These are phyloP conservation scores for Cryptococcus sp. DNA, from an alignment of 1,284 basidiomycete species.

Conservation along the genomic window DNA sequence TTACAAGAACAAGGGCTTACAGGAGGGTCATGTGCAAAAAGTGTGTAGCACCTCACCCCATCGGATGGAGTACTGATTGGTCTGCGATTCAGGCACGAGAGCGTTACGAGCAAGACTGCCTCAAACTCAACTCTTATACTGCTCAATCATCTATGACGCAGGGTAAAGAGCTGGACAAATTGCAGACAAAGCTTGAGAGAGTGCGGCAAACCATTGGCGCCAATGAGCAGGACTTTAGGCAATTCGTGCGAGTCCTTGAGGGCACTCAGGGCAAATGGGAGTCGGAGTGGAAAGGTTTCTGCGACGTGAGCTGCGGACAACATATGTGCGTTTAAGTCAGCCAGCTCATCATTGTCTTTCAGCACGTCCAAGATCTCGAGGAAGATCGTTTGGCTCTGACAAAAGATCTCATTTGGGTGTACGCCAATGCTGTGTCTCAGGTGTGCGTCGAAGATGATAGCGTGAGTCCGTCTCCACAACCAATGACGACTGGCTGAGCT, in stretches of 20 bases:
- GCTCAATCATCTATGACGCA: slow-evolving; percentile 91
- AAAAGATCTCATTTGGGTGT: slow-evolving; percentile 94
- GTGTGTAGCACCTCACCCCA: slow-evolving; percentile 30
- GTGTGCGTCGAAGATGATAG: slow-evolving; percentile 96
- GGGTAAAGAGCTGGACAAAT: slow-evolving; percentile 90
- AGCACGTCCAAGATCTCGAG: slow-evolving; percentile 90
- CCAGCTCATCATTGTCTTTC: background rate
- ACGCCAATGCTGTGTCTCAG: slow-evolving; percentile 91
- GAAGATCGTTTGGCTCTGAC: slow-evolving; percentile 90
- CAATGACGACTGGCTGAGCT: background rate
- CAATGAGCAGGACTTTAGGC: slow-evolving; percentile 88
- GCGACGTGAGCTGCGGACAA: slow-evolving; percentile 59
- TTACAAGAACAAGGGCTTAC: slow-evolving; percentile 80
- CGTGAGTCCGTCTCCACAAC: slow-evolving; percentile 58
- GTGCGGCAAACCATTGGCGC: slow-evolving; percentile 84
- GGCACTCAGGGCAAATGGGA: slow-evolving; percentile 89
- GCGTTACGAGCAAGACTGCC: slow-evolving; percentile 91
- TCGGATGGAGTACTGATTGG: background rate
- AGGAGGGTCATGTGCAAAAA: slow-evolving; percentile 79
- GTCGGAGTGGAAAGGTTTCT: slow-evolving; percentile 88
- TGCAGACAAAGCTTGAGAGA: slow-evolving; percentile 81
- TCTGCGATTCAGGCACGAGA: slow-evolving; percentile 65
- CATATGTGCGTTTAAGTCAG: too few relatives aligned
- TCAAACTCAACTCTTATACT: slow-evolving; percentile 92
- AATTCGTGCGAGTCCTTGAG: slow-evolving; percentile 77